Conservation (phyloP, 176 grass and related monocot species). For the Thalia dealbata region DNA sequence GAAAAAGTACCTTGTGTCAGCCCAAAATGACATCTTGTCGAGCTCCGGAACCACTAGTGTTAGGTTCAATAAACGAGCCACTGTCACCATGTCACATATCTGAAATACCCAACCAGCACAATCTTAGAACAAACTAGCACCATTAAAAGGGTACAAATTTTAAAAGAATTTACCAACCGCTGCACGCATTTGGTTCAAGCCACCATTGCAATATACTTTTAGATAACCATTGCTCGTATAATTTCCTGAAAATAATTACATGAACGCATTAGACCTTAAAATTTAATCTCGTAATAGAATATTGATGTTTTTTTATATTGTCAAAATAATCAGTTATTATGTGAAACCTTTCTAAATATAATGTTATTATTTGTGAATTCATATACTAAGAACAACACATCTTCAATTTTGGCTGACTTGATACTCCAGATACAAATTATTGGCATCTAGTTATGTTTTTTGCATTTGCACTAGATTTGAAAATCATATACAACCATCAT, state of each 20-base stretch:
- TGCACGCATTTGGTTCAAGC: slow-evolving; percentile 96
- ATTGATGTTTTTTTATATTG: neutral
- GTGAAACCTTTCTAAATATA: neutral
- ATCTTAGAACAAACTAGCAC: neutral
- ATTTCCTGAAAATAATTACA: slow-evolving; percentile 39
- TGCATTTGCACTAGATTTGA: neutral
- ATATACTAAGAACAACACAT: too few species aligned
- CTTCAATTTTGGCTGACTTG: too few species aligned
- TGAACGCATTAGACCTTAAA: slow-evolving; percentile 2
- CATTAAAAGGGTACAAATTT: neutral
- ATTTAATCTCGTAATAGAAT: neutral
- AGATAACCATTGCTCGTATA: slow-evolving; percentile 87
- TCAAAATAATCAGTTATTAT: neutral
- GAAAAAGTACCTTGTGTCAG: slow-evolving; percentile 62
- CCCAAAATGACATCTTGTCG: slow-evolving; percentile 94
- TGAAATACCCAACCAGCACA: slow-evolving; percentile 24
- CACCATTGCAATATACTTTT: slow-evolving; percentile 91
- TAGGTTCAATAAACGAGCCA: slow-evolving; percentile 74
- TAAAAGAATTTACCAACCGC: slow-evolving; percentile 35
- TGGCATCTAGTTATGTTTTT: neutral
- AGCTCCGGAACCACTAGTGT: slow-evolving; percentile 82
- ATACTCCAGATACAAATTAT: too few species aligned
- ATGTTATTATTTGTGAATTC: neutral
- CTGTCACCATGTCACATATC: slow-evolving; percentile 95
- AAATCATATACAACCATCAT: neutral